Conservation (phyloP, 2,329 filamentous ascomycete genomes). For the Epicoccum sorghinum region DNA sequence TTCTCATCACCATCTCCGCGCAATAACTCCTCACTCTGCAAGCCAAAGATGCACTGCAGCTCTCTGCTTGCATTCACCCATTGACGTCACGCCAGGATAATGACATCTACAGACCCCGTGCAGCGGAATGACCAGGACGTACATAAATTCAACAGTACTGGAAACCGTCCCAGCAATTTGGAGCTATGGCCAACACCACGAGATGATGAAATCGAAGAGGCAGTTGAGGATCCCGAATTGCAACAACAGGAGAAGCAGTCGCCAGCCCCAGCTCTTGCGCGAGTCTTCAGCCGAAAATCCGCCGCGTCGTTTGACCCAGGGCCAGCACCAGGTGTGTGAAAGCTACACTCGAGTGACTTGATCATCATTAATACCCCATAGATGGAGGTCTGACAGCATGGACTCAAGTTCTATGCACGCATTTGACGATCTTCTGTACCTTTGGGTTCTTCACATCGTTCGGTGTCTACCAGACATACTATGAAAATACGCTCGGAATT, state of each 20-base stretch:
- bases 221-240: slow-evolving; percentile 10
- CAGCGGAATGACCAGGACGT: neutral
- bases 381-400: slow-evolving; percentile 62
- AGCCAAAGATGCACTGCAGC: neutral
- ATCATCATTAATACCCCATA: neutral
- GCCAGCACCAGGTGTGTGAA: slow-evolving; percentile 29
- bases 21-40: neutral
- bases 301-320: slow-evolving; percentile 34
- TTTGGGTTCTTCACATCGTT: slow-evolving; percentile 63
- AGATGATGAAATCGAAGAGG: slow-evolving; percentile 25
- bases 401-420: slow-evolving; percentile 59
- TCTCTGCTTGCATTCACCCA: neutral
- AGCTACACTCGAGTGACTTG: neutral
- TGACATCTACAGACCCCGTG: neutral
- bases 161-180: neutral
- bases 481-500: slow-evolving; percentile 49
- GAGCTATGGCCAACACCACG: slow-evolving; percentile 21
- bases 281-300: slow-evolving; percentile 31
- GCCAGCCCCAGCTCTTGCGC: slow-evolving; percentile 16
- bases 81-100: slow-evolving; percentile 2
- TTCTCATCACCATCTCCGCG: neutral
- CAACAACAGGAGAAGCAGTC: slow-evolving; percentile 3
- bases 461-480: slow-evolving; percentile 63
- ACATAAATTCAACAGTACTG: neutral
- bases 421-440: slow-evolving; percentile 62